Evolutionary conservation across 2,329 filamentous ascomycete genomes (phyloP), one percentile per base, ranked within the genome.

Genomic region (Clathrospora elynae): DNA sequence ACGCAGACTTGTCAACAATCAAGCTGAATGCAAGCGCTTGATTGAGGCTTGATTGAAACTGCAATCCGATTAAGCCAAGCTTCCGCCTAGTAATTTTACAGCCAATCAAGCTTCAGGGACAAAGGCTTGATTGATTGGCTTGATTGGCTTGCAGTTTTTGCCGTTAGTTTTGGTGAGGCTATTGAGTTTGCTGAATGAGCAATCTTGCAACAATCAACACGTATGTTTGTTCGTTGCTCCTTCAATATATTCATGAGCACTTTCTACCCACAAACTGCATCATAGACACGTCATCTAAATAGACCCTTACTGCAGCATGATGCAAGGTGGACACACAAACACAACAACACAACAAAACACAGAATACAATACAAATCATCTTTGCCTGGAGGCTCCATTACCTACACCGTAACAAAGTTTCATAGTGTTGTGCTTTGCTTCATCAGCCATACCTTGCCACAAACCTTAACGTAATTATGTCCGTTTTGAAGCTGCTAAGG

Each of bases 161-260:
- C n/a, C 14, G 26, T 30, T 30, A 13, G 7, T 30, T 30, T 30
- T 14, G 14, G 20, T 35, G 20, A 35, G 33, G 33, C 23, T 35
- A 14, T 35, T 35, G 14, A 23, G 33, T 26, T 35, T 35, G 33
- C 33, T 24, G 33, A 24, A 35, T 11, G 14, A 35, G 33, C 24
- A 26, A 39, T 39, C 26, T 39, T 19, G 20, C 36, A 19, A 39
- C 31, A n/a, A n/a, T n/a, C n/a, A n/a, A n/a, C n/a, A n/a, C n/a
- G n/a, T n/a, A n/a, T n/a, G n/a, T n/a, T n/a, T n/a, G n/a, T n/a
- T n/a, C n/a, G n/a, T n/a, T n/a, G n/a, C n/a, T n/a, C n/a, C n/a
- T n/a, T n/a, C n/a, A n/a, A n/a, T n/a, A n/a, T n/a, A n/a, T n/a
- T n/a, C n/a, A n/a, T n/a, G n/a, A n/a, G n/a, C n/a, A n/a, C n/a